Conservation (phyloP, 257 asterid species). For the Voacanga thouarsii region DNA sequence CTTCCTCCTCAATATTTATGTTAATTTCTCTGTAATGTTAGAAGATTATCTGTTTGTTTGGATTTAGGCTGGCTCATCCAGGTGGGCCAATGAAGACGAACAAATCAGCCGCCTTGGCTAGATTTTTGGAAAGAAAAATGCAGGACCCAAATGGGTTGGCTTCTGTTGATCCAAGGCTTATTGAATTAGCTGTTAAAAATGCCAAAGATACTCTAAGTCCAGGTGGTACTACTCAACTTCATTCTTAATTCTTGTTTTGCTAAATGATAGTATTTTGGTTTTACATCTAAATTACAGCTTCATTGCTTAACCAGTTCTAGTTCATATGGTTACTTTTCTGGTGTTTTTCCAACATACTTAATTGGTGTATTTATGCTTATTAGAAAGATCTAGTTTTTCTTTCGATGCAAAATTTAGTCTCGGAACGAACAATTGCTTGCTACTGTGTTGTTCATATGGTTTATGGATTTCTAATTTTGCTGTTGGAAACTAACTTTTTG, state of each 20-base stretch:
- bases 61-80: conserved; percentile 80
- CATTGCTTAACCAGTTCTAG: background rate
- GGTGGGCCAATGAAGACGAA: conserved; percentile 94
- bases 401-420: background rate
- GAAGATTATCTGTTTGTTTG: background rate
- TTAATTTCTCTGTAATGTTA: background rate
- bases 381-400: background rate
- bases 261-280: background rate
- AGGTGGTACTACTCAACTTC: conserved; percentile 38
- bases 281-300: background rate
- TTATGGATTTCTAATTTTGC: background rate
- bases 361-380: background rate
- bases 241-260: background rate
- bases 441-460: background rate
- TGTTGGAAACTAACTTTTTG: background rate
- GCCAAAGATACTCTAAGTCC: conserved; percentile 72
- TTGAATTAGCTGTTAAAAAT: conserved; percentile 77
- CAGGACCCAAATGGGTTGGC: conserved; percentile 82
- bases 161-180: conserved; percentile 67
- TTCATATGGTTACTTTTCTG: background rate
- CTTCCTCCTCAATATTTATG: background rate
- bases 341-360: background rate
- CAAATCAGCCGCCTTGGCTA: conserved; percentile 95
- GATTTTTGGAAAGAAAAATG: conserved; percentile 79
- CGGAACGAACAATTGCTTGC: background rate